phyloP scores from a whole-genome alignment of 306 rosid genomes.

The Rosa lucieae region DNA sequence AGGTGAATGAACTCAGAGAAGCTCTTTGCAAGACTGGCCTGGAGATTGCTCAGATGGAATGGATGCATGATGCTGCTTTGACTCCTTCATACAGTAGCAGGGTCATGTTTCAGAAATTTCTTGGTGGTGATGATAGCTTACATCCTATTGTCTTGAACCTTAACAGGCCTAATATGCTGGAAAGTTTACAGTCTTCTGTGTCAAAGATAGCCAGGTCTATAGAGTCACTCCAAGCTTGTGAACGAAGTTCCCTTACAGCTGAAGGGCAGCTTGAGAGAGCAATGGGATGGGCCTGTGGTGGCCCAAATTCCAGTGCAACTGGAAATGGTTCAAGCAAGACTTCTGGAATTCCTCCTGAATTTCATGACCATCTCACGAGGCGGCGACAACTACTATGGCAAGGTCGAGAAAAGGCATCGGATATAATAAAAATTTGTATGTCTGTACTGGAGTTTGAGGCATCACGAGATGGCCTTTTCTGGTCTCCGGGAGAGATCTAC shows the following conservation, averaged over 20 bases:
- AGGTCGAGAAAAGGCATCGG: conserved; percentile 77
- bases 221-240: conserved; percentile 84
- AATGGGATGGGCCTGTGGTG: conserved; percentile 97
- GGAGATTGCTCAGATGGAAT: conserved; percentile 87
- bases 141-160: conserved; percentile 57
- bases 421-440: conserved; percentile 67
- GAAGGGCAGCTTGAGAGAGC: conserved; percentile 99
- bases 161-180: conserved; percentile 72
- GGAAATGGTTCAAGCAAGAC: conserved; percentile 58
- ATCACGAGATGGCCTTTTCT: conserved; percentile 79
- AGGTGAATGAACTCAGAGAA: conserved; percentile 74
- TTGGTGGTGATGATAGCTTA: conserved; percentile 63
- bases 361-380: conserved; percentile 77
- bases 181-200: conserved; percentile 64
- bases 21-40: conserved; percentile 70
- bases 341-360: conserved; percentile 91
- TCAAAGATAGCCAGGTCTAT: conserved; percentile 74
- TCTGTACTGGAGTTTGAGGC: conserved; percentile 87
- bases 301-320: conserved; percentile 59
- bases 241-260: conserved; percentile 64
- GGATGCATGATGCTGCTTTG: conserved; percentile 75
- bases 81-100: conserved; percentile 64
- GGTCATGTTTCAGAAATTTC: conserved; percentile 57
- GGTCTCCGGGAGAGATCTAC: conserved; percentile 58
- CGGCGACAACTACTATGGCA: conserved; percentile 76